These are phyloP conservation scores for Fusarium cyanostomum DNA, from an alignment of 2,329 filamentous ascomycete genomes.

Conservation along the genomic window DNA sequence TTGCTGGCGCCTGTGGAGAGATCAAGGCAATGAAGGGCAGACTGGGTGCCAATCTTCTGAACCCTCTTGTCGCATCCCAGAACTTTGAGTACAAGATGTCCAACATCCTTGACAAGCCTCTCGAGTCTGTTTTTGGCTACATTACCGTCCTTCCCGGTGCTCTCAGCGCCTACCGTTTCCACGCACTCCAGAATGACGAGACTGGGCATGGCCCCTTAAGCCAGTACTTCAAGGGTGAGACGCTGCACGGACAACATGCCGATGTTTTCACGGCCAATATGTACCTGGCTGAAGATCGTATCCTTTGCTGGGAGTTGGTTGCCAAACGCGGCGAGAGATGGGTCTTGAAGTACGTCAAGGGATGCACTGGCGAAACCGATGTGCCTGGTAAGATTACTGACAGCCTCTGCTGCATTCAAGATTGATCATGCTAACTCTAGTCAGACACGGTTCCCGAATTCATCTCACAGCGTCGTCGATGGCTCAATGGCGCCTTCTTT, in stretches of 20 bases:
- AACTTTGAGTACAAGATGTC: conserved; percentile 99
- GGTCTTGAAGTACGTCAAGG: conserved; percentile 98
- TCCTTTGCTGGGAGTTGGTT: conserved; percentile 93
- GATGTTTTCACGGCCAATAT: conserved; percentile 98
- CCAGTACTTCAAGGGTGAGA: conserved; percentile 99
- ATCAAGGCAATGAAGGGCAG: conserved; percentile 97
- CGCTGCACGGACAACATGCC: conserved; percentile 92
- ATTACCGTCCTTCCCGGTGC: conserved; percentile 97
- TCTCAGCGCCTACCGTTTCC: conserved; percentile 93
- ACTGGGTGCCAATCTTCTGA: conserved; percentile 82
- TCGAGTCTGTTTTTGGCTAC: conserved; percentile 97
- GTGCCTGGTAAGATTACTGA: conserved; percentile 77
- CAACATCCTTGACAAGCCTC: conserved; percentile 96
- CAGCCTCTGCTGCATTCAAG: not conserved
- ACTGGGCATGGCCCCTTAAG: conserved; percentile 94
- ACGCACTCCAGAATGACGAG: conserved; percentile 95
- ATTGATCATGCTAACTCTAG: conserved; percentile 36
- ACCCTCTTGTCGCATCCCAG: conserved; percentile 94
- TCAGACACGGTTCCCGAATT: conserved; percentile 93
- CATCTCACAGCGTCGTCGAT: conserved; percentile 93
- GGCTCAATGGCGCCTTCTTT: conserved; percentile 99
- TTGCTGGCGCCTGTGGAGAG: conserved; percentile 95
- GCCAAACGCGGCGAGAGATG: conserved; percentile 94
- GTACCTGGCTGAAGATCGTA: conserved; percentile 91
- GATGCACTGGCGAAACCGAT: conserved; percentile 96